Conservation (phyloP, 495 filamentous ascomycete species). For the Opeltia flavorubescens region DNA sequence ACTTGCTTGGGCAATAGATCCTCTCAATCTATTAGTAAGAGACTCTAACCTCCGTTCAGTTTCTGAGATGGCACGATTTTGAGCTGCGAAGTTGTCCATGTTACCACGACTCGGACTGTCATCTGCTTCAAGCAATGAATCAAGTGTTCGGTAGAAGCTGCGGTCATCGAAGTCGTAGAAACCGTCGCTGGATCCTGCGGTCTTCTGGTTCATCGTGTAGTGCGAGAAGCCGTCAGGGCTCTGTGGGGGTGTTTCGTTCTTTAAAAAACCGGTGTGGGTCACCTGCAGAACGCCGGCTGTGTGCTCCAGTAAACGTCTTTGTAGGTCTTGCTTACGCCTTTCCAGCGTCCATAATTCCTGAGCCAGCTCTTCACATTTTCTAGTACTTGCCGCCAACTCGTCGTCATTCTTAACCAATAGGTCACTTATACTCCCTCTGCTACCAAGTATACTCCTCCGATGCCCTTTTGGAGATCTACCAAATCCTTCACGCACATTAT, state of each 20-base stretch:
- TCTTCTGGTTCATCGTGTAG: constrained; percentile 35
- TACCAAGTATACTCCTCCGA: constrained; percentile 40
- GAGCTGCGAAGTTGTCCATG: constrained; percentile 11
- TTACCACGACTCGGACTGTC: constrained; percentile 18
- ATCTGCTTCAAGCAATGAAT: constrained; percentile 45
- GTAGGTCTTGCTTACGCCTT: constrained; percentile 53
- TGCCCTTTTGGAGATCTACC: constrained; percentile 19
- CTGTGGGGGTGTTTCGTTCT: constrained; percentile 40
- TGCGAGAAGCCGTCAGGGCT: constrained; percentile 56
- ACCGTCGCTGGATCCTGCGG: constrained; percentile 29
- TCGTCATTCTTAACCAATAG: constrained; percentile 48
- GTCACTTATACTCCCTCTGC: constrained; percentile 24
- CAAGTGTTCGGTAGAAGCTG: constrained; percentile 59
- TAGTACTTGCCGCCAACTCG: constrained; percentile 57
- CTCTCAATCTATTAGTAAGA: constrained; percentile 55
- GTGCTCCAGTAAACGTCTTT: constrained; percentile 66
- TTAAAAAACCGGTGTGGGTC: constrained; percentile 53
- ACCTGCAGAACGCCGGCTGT: constrained; percentile 83
- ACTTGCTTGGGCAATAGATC: constrained; percentile 49
- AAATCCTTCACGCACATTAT: constrained; percentile 23
- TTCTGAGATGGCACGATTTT: constrained; percentile 33
- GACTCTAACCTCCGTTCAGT: constrained; percentile 56
- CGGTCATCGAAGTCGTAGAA: constrained; percentile 62
- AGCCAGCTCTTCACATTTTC: constrained; percentile 74
- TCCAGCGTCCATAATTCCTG: constrained; percentile 67